Evolutionary conservation across 2,329 filamentous ascomycete genomes (phyloP).

Genomic region (Venturia aucupariae): DNA sequence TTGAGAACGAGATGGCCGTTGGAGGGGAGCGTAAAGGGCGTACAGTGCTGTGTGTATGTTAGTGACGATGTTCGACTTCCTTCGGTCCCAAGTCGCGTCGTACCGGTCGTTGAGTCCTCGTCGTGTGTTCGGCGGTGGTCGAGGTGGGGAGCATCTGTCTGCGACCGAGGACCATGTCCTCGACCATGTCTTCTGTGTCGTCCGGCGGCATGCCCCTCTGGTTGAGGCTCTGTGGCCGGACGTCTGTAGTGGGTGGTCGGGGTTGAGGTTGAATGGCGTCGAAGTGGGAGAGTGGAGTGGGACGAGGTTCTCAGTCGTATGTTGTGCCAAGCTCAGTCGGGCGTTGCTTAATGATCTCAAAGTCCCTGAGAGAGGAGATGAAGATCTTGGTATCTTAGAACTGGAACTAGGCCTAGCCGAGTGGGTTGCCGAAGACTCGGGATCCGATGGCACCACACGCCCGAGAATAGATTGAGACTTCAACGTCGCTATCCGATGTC

Average conservation of each 20-base stretch:
- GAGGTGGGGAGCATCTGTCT: neutral
- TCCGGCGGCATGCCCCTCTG: slow-evolving; percentile 4
- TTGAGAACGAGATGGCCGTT: slow-evolving; percentile 47
- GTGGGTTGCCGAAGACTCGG: neutral
- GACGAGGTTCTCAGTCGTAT: neutral
- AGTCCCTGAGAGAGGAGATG: too few species aligned
- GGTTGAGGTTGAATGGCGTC: too few species aligned
- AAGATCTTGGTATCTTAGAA: too few species aligned
- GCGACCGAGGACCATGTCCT: neutral
- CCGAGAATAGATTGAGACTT: neutral
- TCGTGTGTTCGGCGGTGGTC: neutral
- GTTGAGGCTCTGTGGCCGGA: neutral
- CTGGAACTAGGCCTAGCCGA: too few species aligned
- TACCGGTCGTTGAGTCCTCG: neutral
- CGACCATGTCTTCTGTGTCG: neutral
- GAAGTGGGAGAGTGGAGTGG: neutral
- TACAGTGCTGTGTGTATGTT: slow-evolving; percentile 41
- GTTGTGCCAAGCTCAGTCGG: neutral
- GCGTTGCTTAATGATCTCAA: too few species aligned
- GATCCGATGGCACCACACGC: neutral
- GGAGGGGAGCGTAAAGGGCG: slow-evolving; percentile 52
- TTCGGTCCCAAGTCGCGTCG: neutral
- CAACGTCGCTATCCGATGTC: neutral
- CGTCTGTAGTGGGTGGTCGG: neutral
- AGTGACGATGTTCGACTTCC: neutral